These are phyloP conservation scores for Phylloporus scabripes DNA, from an alignment of 768 basidiomycete genomes.

Conservation along the genomic window DNA sequence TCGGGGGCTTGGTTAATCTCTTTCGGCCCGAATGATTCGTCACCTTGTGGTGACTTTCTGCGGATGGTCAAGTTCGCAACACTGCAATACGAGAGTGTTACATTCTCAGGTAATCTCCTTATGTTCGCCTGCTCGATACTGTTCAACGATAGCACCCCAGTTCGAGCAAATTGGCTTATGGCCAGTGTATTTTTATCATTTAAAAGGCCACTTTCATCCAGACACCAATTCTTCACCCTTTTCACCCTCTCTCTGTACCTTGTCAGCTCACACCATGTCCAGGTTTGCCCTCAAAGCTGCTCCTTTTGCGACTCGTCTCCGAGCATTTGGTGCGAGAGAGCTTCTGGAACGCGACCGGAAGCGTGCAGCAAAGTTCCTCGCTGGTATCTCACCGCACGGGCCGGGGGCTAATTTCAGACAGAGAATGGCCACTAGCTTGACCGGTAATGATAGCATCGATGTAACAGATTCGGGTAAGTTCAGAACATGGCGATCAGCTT, in stretches of 20 bases:
- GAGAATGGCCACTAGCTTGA: slow-evolving; percentile 6
- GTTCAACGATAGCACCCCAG: not conserved
- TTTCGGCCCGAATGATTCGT: too few species aligned
- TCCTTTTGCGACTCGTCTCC: slow-evolving; percentile 44
- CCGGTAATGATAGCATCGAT: slow-evolving; percentile 36
- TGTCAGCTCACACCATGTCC: slow-evolving; percentile 30
- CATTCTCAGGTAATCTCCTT: not conserved
- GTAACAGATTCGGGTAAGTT: slow-evolving; percentile 48
- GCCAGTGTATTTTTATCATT: not conserved
- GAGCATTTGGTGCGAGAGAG: slow-evolving; percentile 37
- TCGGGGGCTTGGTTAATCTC: too few species aligned
- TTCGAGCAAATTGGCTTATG: not conserved
- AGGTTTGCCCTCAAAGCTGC: slow-evolving; percentile 25
- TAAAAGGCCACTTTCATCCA: slow-evolving; percentile 12
- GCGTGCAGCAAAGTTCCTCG: slow-evolving; percentile 52
- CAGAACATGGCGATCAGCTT: not conserved
- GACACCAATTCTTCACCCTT: not conserved
- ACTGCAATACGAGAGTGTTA: not conserved
- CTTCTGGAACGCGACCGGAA: slow-evolving; percentile 49
- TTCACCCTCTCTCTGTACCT: not conserved
- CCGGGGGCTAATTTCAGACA: slow-evolving; percentile 32
- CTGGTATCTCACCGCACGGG: slow-evolving; percentile 50
- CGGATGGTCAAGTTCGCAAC: not conserved
- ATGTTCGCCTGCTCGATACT: not conserved
- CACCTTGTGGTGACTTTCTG: not conserved